A percentile compares a stretch with the other conserved stretches of the same genome.
Conservation (phyloP, 2,329 filamentous ascomycete genomes). For the Blastomyces parvus region DNA sequence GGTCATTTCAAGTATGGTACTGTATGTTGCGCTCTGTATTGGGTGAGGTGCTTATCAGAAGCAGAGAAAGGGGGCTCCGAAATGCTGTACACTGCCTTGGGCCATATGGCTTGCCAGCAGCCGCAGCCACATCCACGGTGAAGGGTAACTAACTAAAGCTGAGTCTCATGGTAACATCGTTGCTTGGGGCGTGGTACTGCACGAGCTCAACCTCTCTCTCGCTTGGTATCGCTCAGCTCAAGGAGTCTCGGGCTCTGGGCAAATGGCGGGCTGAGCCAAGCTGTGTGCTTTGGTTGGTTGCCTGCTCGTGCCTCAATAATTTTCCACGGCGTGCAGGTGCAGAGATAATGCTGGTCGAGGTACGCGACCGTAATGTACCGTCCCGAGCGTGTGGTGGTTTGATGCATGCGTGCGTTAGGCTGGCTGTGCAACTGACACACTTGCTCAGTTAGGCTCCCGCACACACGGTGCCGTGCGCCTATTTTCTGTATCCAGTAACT, state of each 20-base stretch:
- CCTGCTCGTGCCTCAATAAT: background rate
- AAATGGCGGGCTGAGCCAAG: background rate
- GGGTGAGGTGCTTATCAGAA: background rate
- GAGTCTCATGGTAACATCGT: background rate
- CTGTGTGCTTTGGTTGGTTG: background rate
- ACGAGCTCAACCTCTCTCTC: background rate
- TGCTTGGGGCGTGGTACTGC: background rate
- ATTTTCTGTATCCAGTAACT: background rate
- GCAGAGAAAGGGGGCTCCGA: background rate
- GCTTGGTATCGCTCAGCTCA: too few relatives aligned
- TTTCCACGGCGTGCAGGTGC: background rate
- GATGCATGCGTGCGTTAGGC: background rate
- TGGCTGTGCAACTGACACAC: background rate
- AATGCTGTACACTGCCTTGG: background rate
- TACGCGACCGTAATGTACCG: background rate
- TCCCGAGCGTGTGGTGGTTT: background rate
- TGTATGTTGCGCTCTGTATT: too few relatives aligned
- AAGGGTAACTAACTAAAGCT: background rate
- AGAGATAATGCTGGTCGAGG: background rate
- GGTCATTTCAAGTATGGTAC: background rate
- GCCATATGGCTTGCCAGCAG: background rate
- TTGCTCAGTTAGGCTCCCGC: background rate
- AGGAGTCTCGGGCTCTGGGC: background rate
- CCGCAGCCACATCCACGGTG: background rate
- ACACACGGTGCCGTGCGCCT: background rate